phyloP scores from a whole-genome alignment of 2,329 filamentous ascomycete species.

The Claviceps purpurea region DNA sequence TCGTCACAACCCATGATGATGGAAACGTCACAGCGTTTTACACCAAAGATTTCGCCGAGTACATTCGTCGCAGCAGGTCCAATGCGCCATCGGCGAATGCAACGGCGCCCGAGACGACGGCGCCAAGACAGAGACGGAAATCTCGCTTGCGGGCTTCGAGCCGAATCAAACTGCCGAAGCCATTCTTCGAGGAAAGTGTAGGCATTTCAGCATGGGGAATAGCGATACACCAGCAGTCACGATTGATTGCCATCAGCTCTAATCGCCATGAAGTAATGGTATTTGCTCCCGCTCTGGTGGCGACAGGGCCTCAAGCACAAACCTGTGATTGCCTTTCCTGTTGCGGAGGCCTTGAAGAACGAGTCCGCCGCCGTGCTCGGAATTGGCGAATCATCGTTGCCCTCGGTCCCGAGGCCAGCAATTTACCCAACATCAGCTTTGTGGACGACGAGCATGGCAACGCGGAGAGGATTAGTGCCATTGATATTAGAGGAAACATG shows the following conservation, averaged over 20 bases:
- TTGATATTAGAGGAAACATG: conserved; percentile 34
- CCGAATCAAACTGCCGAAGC: conserved; percentile 13
- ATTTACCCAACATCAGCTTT: conserved; percentile 42
- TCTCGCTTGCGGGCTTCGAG: conserved; percentile 1
- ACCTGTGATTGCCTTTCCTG: conserved; percentile 6
- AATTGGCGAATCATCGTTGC: conserved; percentile 38
- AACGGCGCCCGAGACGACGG: not conserved
- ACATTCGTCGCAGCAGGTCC: conserved; percentile 20
- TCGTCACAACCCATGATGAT: conserved; percentile 57
- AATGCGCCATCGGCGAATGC: not conserved
- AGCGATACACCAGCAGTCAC: conserved; percentile 66
- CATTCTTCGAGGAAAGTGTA: conserved; percentile 67
- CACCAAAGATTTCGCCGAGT: conserved; percentile 37
- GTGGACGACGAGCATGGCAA: conserved; percentile 30
- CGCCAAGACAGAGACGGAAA: conserved; percentile 3
- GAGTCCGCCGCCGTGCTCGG: conserved; percentile 27
- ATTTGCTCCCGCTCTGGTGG: conserved; percentile 33
- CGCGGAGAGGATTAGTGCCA: conserved; percentile 35
- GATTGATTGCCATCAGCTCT: conserved; percentile 73
- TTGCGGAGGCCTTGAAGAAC: conserved; percentile 13
- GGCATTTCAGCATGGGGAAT: conserved; percentile 76
- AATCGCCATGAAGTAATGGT: conserved; percentile 49
- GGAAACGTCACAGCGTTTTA: conserved; percentile 64
- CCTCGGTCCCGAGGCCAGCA: conserved; percentile 25
- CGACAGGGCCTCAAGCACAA: not conserved